phyloP scores from a whole-genome alignment of 2,329 filamentous ascomycete genomes.

The Cladophialophora immunda region DNA sequence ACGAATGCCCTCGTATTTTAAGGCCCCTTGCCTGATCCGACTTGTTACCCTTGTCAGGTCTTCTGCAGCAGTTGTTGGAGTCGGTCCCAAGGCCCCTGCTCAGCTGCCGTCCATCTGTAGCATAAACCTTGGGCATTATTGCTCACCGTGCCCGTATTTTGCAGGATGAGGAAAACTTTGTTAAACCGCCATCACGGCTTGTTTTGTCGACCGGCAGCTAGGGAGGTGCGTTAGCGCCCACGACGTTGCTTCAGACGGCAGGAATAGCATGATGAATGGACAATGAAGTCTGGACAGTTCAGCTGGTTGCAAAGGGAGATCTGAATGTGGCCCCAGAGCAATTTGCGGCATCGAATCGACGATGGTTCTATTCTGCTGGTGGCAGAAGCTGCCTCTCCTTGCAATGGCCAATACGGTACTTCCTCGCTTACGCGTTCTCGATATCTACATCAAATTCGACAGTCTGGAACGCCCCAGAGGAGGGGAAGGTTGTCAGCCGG shows the following conservation, averaged over 20 bases:
- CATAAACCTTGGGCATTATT: background rate
- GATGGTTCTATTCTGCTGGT: background rate
- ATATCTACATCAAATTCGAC: background rate
- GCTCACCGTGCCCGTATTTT: background rate
- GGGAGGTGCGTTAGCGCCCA: background rate
- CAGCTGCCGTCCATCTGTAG: background rate
- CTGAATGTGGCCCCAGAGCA: background rate
- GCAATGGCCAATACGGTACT: background rate
- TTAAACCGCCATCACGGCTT: background rate
- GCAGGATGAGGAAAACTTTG: background rate
- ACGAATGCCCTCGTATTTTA: background rate
- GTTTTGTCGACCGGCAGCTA: background rate
- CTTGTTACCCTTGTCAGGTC: background rate
- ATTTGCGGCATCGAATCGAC: background rate
- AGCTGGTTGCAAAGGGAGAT: background rate
- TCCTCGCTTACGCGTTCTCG: background rate
- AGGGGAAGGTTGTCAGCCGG: background rate
- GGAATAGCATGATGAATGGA: background rate
- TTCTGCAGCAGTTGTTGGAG: background rate
- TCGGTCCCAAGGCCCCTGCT: background rate
- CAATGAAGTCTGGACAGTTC: background rate
- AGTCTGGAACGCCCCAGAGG: background rate
- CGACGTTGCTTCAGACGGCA: background rate
- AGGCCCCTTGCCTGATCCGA: background rate
- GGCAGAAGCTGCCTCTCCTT: background rate